Evolutionary conservation across 73 alveolate genomes (phyloP).

Genomic region (Tetrahymena borealis): DNA sequence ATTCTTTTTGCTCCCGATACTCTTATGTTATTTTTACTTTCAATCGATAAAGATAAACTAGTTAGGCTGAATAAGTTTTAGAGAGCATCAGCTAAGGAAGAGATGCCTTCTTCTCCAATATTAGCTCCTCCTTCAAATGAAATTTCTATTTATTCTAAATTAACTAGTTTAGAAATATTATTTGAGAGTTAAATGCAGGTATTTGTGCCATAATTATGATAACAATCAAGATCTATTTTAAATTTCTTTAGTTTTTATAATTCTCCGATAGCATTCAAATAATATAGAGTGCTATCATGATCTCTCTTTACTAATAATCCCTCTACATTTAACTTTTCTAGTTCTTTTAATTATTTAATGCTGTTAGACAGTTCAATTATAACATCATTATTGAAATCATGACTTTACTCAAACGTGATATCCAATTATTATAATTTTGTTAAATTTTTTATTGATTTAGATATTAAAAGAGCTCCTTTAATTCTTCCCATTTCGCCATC

Average conservation of each 20-base stretch:
- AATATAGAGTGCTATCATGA: background rate
- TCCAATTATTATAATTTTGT: background rate
- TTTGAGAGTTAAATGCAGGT: background rate
- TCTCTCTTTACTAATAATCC: background rate
- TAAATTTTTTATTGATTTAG: background rate
- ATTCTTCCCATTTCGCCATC: background rate
- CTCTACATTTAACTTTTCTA: background rate
- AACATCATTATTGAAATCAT: background rate
- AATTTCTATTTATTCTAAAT: background rate
- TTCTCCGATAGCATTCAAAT: background rate
- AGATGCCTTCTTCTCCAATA: background rate
- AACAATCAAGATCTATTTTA: background rate
- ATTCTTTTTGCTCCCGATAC: background rate
- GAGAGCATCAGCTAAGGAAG: background rate
- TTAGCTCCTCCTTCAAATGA: background rate
- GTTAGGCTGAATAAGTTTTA: background rate
- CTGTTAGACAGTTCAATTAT: background rate
- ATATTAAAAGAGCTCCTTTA: background rate
- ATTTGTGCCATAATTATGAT: background rate
- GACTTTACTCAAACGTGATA: background rate
- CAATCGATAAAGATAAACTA: background rate
- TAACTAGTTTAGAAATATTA: background rate
- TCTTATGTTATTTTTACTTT: background rate
- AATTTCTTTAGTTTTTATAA: background rate
- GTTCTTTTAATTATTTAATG: background rate